Base-by-base conservation (phyloP, 345 rosid species). In the Linum tenue region DNA sequence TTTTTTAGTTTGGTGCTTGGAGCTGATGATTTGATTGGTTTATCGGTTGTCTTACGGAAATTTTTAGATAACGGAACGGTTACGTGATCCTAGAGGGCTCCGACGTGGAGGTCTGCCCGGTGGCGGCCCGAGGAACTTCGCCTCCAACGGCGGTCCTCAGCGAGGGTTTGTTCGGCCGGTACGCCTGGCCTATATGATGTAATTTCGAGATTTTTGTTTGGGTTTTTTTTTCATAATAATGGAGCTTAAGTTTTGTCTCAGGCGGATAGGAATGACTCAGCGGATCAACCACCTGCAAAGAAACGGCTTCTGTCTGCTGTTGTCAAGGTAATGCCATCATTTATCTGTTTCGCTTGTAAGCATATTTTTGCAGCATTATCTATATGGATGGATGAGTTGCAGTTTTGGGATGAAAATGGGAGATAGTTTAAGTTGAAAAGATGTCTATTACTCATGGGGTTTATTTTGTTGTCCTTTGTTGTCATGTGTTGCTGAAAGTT, bases 81-180 rank as follows among this genome's bases (percentile, higher is more conserved):
- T 94, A 59, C 85, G 92, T 64, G 95, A 94, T 80, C 99, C 99
- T 69, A 83, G 96, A 48, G 96, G 99, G 31, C 80, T 90, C 17
- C 96, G 97, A n/a, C 76, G 96, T n/a, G 96, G 99, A 56, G 84
- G 79, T 31, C 64, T 78, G 17, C 6, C 85, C 22, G 81, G 82
- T 9, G 74, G 73, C 22, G 82, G 70, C 37, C 87, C 91, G 72
- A 83, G 96, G 9, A 83, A 78, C 67, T 79, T 72, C n/a, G 82
- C 82, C 40, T 75, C 80, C 36, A 82, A 76, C 59, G 95, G 95
- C 63, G 75, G 69, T 65, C 88, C 85, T 41, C 83, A 75, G 3
- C 84, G 96, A 36, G 87, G 84, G 69, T 83, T 82, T 73, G 67
- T 66, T 76, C 87, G 91, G 17, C 86, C 82, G 38, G 99, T 88